A percentile compares a stretch with the other conserved stretches of the same genome.
Evolutionary conservation across 768 basidiomycete species (phyloP).

Genomic region (Tulasnella sp.): DNA sequence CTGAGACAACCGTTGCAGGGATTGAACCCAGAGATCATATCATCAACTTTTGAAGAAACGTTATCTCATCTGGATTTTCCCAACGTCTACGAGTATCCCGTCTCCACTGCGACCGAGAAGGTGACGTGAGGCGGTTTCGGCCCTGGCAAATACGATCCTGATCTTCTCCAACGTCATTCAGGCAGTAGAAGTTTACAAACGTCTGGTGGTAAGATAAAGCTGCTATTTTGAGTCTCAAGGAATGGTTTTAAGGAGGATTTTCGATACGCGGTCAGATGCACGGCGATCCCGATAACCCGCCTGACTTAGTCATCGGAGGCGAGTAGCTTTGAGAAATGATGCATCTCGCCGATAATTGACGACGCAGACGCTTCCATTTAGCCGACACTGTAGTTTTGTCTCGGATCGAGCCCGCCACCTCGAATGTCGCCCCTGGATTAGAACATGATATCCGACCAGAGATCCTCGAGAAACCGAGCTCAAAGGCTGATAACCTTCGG

Average conservation of each 20-base stretch:
- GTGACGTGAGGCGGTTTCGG: conserved; percentile 11
- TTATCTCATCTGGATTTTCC: conserved; percentile 55
- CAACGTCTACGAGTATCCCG: conserved; percentile 61
- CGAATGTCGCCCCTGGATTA: conserved; percentile 43
- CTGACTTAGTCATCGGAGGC: conserved; percentile 75
- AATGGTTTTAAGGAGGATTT: background rate
- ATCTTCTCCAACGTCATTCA: background rate
- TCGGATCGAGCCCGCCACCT: conserved; percentile 50
- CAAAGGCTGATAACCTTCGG: conserved; percentile 68
- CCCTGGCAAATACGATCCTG: background rate
- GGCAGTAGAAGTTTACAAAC: conserved; percentile 77
- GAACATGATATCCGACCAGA: conserved; percentile 47
- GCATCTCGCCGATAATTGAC: background rate
- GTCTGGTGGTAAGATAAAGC: conserved; percentile 46
- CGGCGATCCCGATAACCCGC: conserved; percentile 52
- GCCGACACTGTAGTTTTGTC: conserved; percentile 96
- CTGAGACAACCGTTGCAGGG: conserved; percentile 31
- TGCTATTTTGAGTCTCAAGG: background rate
- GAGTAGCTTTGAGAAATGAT: conserved; percentile 11
- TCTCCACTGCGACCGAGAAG: conserved; percentile 65
- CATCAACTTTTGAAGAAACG: conserved; percentile 73
- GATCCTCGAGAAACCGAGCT: conserved; percentile 77
- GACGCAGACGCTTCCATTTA: conserved; percentile 22
- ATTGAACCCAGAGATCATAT: conserved; percentile 55
- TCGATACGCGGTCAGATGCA: conserved; percentile 24